Base-by-base conservation (phyloP, 1,284 basidiomycete species). In the Fomitopsis betulina region DNA sequence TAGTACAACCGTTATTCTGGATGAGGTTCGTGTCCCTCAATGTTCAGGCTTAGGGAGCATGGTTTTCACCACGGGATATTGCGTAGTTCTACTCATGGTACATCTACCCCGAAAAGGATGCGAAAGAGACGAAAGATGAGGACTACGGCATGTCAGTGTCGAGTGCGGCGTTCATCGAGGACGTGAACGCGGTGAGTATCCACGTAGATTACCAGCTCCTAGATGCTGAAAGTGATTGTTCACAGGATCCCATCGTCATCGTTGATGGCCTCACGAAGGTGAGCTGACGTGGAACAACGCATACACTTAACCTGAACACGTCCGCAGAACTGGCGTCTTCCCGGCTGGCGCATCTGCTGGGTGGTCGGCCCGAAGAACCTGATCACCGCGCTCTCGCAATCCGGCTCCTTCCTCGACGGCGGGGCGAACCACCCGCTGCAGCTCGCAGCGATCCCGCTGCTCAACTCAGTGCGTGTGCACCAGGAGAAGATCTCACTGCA, bases 321-420 rank as follows among this genome's bases (percentile, higher is more conserved):
- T 58, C 1, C 21, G 23, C 64, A 91, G 89, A 91, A 91, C 73
- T 93, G 89, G 89, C 88, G 92, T 68, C 86, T 94, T 51, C 93
- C 94, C 10, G 94, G 94, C 23, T 96, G 93, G 93, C 85, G 95
- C 66, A 80, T 95, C 37, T 96, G 94, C 76, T 98, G 95, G 95
- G 94, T 97, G 17, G 73, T 97, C n/a, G 96, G 93, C 0, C 94
- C 94, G n/a, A 93, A 89, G 75, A 89, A 91, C 68, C 73, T 96
- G 51, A 81, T 96, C 65, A 87, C 87, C 8, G 94, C 93, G 0
- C 82, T 96, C 49, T 91, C 90, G 19, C 94, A 96, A 67, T 90
- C 89, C 27, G 92, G 91, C 3, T 92, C 89, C 19, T 95, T 93
- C 83, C 76, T 95, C 61, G 93, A 95, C 65, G 93, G 93, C 47